These are phyloP conservation scores for Dioscorea zingiberensis DNA, from an alignment of 106 monocot genomes.

Conservation along the genomic window DNA sequence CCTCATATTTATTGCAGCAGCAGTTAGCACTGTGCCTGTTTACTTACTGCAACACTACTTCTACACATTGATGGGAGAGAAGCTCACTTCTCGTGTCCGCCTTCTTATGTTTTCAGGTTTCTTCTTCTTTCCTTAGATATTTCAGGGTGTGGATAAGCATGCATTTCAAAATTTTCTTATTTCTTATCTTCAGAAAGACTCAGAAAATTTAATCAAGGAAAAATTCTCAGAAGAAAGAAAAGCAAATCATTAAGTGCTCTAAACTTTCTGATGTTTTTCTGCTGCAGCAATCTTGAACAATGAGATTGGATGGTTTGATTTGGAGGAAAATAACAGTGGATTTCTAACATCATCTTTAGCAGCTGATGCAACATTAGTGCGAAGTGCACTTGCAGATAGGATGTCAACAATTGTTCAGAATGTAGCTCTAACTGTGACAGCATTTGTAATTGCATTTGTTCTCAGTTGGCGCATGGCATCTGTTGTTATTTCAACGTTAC, in stretches of 20 bases:
- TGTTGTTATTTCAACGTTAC: slow-evolving; percentile 32
- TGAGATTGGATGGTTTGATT: slow-evolving; percentile 37
- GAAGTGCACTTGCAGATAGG: slow-evolving; percentile 25
- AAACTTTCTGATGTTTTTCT: neutral
- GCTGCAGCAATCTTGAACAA: slow-evolving; percentile 30
- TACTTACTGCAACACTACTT: slow-evolving; percentile 36
- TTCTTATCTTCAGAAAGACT: neutral
- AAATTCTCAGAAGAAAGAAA: too few relatives aligned
- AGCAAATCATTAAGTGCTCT: too few relatives aligned
- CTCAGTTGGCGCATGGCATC: slow-evolving; percentile 34
- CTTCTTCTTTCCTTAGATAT: neutral
- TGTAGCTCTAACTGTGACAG: slow-evolving; percentile 20
- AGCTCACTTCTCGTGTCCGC: slow-evolving; percentile 27
- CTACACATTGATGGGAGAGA: slow-evolving; percentile 40
- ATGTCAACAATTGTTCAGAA: slow-evolving; percentile 36
- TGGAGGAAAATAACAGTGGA: slow-evolving; percentile 27
- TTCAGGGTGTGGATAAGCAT: neutral
- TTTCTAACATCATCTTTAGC: slow-evolving; percentile 26
- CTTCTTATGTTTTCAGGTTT: slow-evolving; percentile 30
- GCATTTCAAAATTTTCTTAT: too few relatives aligned
- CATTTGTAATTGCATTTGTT: slow-evolving; percentile 31
- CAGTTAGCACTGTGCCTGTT: slow-evolving; percentile 21
- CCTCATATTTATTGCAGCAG: slow-evolving; percentile 37
- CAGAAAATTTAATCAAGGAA: too few relatives aligned
- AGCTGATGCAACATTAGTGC: slow-evolving; percentile 32